Evolutionary conservation across 495 filamentous ascomycete species (phyloP), one percentile per base, ranked within the genome.

Genomic region (Neurospora africana): DNA sequence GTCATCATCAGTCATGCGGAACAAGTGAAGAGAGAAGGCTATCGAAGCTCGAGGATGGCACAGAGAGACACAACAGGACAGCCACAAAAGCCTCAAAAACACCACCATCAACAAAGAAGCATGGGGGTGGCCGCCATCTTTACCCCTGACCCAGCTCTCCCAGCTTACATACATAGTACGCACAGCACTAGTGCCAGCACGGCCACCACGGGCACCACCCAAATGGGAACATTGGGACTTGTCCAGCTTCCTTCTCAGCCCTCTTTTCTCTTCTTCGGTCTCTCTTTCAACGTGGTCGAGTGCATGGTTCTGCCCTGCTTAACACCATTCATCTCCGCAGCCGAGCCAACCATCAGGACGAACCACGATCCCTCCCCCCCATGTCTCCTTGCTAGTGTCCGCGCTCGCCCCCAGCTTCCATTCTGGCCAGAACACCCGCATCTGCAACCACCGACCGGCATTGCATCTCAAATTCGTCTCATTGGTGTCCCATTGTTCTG

Each of bases 401-500:
- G 53, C 53, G 53, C 53, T 65, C 53, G 53, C 53, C 53, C 53
- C 53, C 53, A 33, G 53, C 53, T 65, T 65, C 53, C 53, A 65
- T 65, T 65, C 41, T 70, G 69, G 39, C 69, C 36, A 43, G 39
- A 53, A 33, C 41, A 37, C 19, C 38, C 23, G 15, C 53, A 65
- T 38, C 68, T 36, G 69, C 68, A 70, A 21, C 30, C 72, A 37
- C 71, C 76, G 78, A 23, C 68, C 78, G 78, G 78, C 77, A 78
- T 80, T 80, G 72, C 71, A 73, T 67, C 74, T 27, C 71, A 81
- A 77, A 78, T 77, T 79, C 71, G 68, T 74, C 76, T 71, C 76
- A 81, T 81, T 81, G 79, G 79, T 68, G 73, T 75, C 73, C 67
- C 36, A 68, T 44, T 65, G 70, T 65, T 71, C 71, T 58, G 68